These are phyloP conservation scores for Rosellinia necatrix DNA, from an alignment of 2,329 filamentous ascomycete genomes.

Conservation along the genomic window DNA sequence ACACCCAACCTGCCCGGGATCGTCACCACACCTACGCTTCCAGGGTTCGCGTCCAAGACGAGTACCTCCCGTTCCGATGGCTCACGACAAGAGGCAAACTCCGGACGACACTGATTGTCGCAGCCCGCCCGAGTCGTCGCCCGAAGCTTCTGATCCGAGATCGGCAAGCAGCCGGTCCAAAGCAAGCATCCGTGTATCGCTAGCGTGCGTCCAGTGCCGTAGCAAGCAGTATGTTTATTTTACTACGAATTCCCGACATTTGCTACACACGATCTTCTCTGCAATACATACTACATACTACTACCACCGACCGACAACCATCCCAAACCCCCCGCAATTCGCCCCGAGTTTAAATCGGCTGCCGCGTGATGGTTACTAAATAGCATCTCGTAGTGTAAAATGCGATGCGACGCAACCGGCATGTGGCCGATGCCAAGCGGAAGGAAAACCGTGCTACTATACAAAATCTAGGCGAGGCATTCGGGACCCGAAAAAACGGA, in stretches of 20 bases:
- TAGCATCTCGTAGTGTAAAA: conserved; percentile 41
- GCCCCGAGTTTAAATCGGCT: neutral
- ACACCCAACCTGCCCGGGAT: neutral
- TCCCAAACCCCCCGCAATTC: neutral
- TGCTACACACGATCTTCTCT: neutral
- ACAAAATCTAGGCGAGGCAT: conserved; percentile 53
- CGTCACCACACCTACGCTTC: neutral
- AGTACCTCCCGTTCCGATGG: conserved; percentile 24
- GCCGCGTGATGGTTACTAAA: conserved; percentile 8
- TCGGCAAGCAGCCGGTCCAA: conserved; percentile 36
- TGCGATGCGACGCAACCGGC: conserved; percentile 51
- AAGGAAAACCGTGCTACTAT: conserved; percentile 52
- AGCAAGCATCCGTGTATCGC: conserved; percentile 47
- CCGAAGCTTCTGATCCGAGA: conserved; percentile 34
- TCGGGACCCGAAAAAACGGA: conserved; percentile 43
- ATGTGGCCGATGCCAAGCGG: conserved; percentile 48
- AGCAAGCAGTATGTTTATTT: conserved; percentile 47
- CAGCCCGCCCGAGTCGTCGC: conserved; percentile 32
- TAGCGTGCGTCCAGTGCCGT: conserved; percentile 54
- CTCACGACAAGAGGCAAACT: conserved; percentile 28
- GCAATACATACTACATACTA: too few relatives aligned
- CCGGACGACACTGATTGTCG: conserved; percentile 27
- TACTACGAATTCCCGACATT: neutral
- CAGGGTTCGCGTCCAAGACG: neutral
- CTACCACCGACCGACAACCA: neutral